Conservation (phyloP, 257 asterid species). For the Orobanche coerulescens region DNA sequence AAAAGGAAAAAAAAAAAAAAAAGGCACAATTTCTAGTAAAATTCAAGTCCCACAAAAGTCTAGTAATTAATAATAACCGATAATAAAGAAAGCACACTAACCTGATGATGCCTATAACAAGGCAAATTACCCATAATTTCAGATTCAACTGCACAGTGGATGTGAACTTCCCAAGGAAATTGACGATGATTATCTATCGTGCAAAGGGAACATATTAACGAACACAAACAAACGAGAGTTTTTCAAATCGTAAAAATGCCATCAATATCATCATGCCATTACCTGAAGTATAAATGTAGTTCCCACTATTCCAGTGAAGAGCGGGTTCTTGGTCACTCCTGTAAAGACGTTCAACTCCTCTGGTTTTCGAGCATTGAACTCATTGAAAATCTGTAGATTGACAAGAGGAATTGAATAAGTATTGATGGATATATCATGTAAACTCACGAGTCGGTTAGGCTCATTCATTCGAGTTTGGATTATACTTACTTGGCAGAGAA, state of each 20-base stretch:
- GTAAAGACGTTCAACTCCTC: slow-evolving; percentile 66
- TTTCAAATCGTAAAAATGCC: background rate
- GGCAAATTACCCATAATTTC: slow-evolving; percentile 61
- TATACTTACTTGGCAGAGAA: slow-evolving; percentile 83
- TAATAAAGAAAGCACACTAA: slow-evolving; percentile 18
- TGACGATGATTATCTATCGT: slow-evolving; percentile 63
- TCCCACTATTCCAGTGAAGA: slow-evolving; percentile 79
- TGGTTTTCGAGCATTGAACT: slow-evolving; percentile 84
- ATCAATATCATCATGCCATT: slow-evolving; percentile 1
- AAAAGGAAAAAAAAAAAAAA: slow-evolving; percentile 16
- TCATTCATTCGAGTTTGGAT: slow-evolving; percentile 6
- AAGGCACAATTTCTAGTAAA: background rate
- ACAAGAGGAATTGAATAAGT: background rate
- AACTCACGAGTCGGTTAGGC: background rate
- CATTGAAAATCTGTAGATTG: slow-evolving; percentile 62
- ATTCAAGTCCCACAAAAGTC: background rate
- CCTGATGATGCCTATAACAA: slow-evolving; percentile 66
- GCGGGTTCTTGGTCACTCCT: slow-evolving; percentile 76
- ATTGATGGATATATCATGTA: background rate
- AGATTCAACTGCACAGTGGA: slow-evolving; percentile 44
- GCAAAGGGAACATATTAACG: slow-evolving; percentile 18
- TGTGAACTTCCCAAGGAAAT: slow-evolving; percentile 76
- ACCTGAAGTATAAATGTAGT: slow-evolving; percentile 72
- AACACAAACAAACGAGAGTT: background rate
- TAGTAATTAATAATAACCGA: no score